These are phyloP conservation scores for Populus deltoides DNA, from an alignment of 345 rosid species.

Conservation along the genomic window DNA sequence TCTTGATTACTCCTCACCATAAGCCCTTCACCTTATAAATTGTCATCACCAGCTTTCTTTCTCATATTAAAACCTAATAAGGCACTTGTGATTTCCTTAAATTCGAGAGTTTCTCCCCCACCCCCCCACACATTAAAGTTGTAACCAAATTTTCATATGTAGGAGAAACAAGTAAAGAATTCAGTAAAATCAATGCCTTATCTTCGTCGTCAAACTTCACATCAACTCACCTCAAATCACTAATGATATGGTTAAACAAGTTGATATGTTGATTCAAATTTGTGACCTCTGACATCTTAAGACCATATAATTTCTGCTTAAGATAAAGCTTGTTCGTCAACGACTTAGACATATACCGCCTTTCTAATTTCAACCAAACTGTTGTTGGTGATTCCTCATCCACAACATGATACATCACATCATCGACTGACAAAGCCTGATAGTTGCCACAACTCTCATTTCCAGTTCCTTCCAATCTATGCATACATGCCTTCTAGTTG, in stretches of 20 bases:
- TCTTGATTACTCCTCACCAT: neutral
- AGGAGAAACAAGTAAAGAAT: neutral
- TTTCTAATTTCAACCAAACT: neutral
- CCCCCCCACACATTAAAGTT: neutral
- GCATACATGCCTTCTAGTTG: neutral
- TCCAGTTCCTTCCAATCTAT: neutral
- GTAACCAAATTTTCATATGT: neutral
- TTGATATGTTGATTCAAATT: neutral
- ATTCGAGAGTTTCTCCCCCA: neutral
- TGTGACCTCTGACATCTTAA: neutral
- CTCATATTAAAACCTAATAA: neutral
- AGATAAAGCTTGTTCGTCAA: neutral
- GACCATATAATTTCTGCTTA: neutral
- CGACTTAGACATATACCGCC: neutral
- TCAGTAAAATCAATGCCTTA: neutral
- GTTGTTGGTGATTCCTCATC: neutral
- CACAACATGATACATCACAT: neutral
- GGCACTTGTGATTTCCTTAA: neutral
- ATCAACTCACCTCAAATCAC: neutral
- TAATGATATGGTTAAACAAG: neutral
- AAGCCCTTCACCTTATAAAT: neutral
- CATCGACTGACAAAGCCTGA: neutral
- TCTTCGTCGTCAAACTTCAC: neutral
- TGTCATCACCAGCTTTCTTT: neutral
- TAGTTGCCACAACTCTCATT: neutral